Conservation (phyloP, 331 rosid species). For the Malus hybrid region DNA sequence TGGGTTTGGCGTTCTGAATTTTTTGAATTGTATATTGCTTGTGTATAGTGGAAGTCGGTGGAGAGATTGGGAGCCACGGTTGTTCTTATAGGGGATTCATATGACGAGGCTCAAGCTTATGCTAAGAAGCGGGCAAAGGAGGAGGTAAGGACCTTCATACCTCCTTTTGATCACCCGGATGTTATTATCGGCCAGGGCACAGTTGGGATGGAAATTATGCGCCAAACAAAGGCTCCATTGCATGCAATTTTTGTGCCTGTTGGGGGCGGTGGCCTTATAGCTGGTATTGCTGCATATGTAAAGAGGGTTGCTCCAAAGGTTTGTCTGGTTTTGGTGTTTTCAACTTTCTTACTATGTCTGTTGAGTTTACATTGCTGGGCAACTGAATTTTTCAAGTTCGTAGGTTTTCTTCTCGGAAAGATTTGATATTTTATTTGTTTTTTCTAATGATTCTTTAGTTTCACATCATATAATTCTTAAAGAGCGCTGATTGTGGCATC, state of each 20-base stretch:
- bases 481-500: not conserved
- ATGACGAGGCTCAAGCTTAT: conserved; percentile 86
- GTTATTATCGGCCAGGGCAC: conserved; percentile 95
- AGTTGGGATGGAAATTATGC: conserved; percentile 86
- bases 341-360: not conserved
- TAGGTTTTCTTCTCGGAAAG: not conserved
- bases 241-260: conserved; percentile 94
- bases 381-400: not conserved
- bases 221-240: conserved; percentile 57
- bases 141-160: conserved; percentile 68
- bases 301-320: conserved; percentile 94
- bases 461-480: not conserved
- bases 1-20: not conserved
- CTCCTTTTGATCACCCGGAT: conserved; percentile 97
- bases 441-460: not conserved
- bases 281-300: conserved; percentile 95
- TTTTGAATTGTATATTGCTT: conserved; percentile 3
- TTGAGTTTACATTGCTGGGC: not conserved
- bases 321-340: conserved; percentile 12
- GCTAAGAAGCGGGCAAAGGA: conserved; percentile 69
- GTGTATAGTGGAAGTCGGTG: conserved; percentile 72
- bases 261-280: conserved; percentile 96
- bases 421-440: not conserved
- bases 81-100: conserved; percentile 82
- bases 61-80: conserved; percentile 79